Evolutionary conservation across 768 basidiomycete species (phyloP), one percentile per base, ranked within the genome.

Genomic region (Clitopilus hobsonii): DNA sequence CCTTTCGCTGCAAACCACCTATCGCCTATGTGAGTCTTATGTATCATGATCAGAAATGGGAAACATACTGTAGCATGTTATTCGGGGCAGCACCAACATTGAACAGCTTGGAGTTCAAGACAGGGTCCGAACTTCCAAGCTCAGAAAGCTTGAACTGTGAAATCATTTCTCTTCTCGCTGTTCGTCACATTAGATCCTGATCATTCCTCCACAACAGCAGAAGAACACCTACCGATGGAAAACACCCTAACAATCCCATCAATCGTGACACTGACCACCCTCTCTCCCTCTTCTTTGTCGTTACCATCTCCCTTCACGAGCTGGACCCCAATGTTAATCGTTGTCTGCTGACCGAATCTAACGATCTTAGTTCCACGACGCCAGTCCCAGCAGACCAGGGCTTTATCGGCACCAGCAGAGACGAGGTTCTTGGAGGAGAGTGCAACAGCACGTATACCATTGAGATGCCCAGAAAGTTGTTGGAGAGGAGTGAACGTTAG

Each of bases 1-100:
- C 91, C 92, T 60, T 93, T 91, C 1, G 92, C 91, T 5, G 91
- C 91, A 65, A 94, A 94, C 91, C 91, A 94, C 61, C 84, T 86
- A 47, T 25, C 8, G 32, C n/a, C n/a, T n/a, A n/a, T n/a, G n/a
- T n/a, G n/a, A n/a, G n/a, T n/a, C n/a, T n/a, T n/a, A n/a, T n/a
- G n/a, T n/a, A n/a, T n/a, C n/a, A n/a, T n/a, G n/a, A n/a, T n/a
- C n/a, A n/a, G n/a, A n/a, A n/a, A n/a, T n/a, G n/a, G 10, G 13
- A n/a, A 48, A 75, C 82, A 53, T 58, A 87, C 82, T 94, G 91
- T 10, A 94, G 75, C 91, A 91, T 91, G 66, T 91, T 92, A 63
- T 93, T 88, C 25, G 90, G 84, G 0, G 90, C 89, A 22, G 80
- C 67, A 1, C 93, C 93, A 7, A 95, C 86, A 60, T 91, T 84